Percentiles rank a stretch among this genome's conserved stretches.
phyloP scores from a whole-genome alignment of 495 filamentous ascomycete species.

The Xanthoparmelia taractica region DNA sequence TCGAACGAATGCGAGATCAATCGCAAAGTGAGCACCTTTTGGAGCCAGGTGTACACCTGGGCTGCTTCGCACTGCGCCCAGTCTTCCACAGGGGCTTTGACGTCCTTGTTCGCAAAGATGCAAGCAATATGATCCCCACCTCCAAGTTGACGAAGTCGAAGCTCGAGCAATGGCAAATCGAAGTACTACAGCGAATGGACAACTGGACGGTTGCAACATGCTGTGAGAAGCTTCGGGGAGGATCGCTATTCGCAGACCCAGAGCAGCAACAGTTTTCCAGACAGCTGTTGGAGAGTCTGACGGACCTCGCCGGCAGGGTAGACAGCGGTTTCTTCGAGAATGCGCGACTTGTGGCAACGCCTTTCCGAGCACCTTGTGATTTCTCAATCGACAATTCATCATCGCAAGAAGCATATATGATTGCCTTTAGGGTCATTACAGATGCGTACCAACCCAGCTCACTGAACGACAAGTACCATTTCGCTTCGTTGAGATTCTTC shows the following conservation, averaged over 20 bases:
- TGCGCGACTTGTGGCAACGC: conserved; percentile 43
- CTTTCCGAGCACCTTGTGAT: conserved; percentile 41
- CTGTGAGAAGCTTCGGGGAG: conserved; percentile 33
- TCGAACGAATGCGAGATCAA: conserved; percentile 57
- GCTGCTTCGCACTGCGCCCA: conserved; percentile 66
- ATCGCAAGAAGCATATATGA: conserved; percentile 34
- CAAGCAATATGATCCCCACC: conserved; percentile 60
- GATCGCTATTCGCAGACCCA: conserved; percentile 29
- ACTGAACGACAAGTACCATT: conserved; percentile 36
- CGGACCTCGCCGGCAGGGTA: conserved; percentile 36
- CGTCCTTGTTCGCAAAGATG: conserved; percentile 58
- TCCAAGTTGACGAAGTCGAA: conserved; percentile 49
- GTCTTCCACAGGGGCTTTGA: conserved; percentile 62
- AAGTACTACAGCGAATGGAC: conserved; percentile 50
- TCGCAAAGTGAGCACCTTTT: conserved; percentile 44
- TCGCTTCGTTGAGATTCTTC: conserved; percentile 51
- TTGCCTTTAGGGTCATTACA: conserved; percentile 50
- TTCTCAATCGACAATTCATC: conserved; percentile 15
- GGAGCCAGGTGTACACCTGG: conserved; percentile 63
- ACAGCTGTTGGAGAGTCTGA: conserved; percentile 37
- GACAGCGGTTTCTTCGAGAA: conserved; percentile 41
- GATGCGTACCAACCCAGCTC: conserved; percentile 43
- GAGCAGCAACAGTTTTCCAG: conserved; percentile 36
- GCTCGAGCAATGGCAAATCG: conserved; percentile 51
- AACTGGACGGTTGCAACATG: conserved; percentile 48